Base-by-base conservation (phyloP, 345 rosid species). In the Melastoma malabathricum region DNA sequence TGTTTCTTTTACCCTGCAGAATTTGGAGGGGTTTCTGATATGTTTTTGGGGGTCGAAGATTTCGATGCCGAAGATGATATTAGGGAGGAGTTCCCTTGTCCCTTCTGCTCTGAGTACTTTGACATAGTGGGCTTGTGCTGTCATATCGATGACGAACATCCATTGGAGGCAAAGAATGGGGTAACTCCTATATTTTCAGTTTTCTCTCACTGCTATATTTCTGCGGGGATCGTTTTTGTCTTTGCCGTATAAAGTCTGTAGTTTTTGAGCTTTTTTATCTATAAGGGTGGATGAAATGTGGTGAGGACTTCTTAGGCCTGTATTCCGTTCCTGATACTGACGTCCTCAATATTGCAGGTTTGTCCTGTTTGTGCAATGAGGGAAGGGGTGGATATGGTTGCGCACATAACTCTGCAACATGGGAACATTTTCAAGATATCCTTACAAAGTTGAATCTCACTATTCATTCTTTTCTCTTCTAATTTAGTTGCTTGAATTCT, bases 341-440 rank as follows among this genome's bases (percentile, higher is more conserved):
- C 31, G 17, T 4, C 5, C 34, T 31, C 16, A 18, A 18, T 46
- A 56, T 51, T 72, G 76, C 80, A 90, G 98, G 86, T 90, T 34
- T 90, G 98, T 61, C 96, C 98, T 6, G 83, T 86, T 64, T 90
- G 98, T 65, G 72, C 86, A 47, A 51, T 76, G 75, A 90, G 88
- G 70, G 98, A 82, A 57, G 94, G 92, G 47, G 72, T 75, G 19
- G 98, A 90, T 67, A 81, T 90, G 98, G 96, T 90, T 72, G 89
- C 96, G 2, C 98, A 90, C 68, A 90, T 90, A 70, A 90, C 96
- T 18, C 67, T 80, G 57, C 92, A 83, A 48, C 98, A 90, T 62
- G 92, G 94, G 59, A 81, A 81, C 57, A 70, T 83, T 62, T 90
- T 83, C 66, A 90, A 86, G 81, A 84, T 90, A 90, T 90, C 98